Percentiles rank a stretch among this genome's conserved stretches.
Evolutionary conservation across 1,284 basidiomycete species (phyloP).

Genomic region (Papiliotrema laurentii): DNA sequence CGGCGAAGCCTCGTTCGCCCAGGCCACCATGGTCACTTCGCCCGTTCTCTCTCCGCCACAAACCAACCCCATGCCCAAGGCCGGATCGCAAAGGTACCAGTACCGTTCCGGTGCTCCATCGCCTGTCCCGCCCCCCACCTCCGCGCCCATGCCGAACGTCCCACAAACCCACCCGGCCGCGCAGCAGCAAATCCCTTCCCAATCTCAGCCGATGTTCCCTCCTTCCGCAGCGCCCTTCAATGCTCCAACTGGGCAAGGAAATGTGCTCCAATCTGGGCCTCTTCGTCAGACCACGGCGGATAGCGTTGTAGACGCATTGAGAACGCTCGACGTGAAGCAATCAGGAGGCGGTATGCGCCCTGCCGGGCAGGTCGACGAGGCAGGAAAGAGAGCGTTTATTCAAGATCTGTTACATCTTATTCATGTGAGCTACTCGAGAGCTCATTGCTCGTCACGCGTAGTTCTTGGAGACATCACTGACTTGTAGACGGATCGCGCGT

Average conservation of each 20-base stretch:
- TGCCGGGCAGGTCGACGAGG: constrained; percentile 1
- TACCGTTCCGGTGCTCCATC: no score
- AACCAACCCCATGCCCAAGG: no score
- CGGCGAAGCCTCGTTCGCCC: constrained; percentile 20
- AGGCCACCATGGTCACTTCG: constrained; percentile 7
- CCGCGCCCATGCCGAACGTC: background rate
- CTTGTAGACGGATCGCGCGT: background rate
- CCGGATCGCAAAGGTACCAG: no score
- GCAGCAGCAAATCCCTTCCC: background rate
- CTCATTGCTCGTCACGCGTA: background rate
- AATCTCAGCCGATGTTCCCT: background rate
- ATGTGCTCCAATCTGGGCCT: background rate
- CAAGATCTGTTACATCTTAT: constrained; percentile 5
- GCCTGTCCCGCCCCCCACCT: background rate
- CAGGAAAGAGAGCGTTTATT: constrained; percentile 3
- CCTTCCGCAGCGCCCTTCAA: background rate
- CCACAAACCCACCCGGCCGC: background rate
- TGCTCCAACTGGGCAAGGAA: background rate
- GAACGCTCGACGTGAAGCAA: background rate
- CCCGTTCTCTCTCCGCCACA: no score
- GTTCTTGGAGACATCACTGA: no score
- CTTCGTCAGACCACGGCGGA: background rate
- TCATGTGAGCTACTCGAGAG: constrained; percentile 7
- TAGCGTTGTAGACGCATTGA: background rate
- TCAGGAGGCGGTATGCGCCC: no score